phyloP scores from a whole-genome alignment of 2,329 filamentous ascomycete genomes.

The Trichoderma semiorbis region DNA sequence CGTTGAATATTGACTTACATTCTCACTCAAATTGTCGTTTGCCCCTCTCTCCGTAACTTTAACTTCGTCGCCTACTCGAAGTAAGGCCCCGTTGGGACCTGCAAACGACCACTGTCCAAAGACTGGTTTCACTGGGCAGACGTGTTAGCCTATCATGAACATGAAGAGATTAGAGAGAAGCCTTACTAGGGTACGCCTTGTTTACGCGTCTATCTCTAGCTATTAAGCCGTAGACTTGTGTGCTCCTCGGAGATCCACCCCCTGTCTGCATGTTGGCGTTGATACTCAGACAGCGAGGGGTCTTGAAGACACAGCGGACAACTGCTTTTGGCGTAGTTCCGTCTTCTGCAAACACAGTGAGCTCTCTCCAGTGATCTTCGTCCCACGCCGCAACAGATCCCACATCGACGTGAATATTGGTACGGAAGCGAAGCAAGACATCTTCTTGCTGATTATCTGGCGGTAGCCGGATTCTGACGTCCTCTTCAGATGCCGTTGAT shows the following conservation, averaged over 20 bases:
- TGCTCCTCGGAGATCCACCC: slow-evolving; percentile 6
- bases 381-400: slow-evolving; percentile 17
- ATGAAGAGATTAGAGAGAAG: neutral
- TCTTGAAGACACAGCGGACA: slow-evolving; percentile 22
- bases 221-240: slow-evolving; percentile 22
- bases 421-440: slow-evolving; percentile 20
- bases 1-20: neutral
- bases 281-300: slow-evolving; percentile 21
- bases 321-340: slow-evolving; percentile 18
- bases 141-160: neutral
- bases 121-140: slow-evolving; percentile 21
- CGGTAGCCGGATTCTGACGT: slow-evolving; percentile 18
- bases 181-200: slow-evolving; percentile 21
- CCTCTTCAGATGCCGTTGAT: slow-evolving; percentile 21
- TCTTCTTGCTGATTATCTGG: slow-evolving; percentile 14
- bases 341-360: slow-evolving; percentile 17
- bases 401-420: slow-evolving; percentile 23
- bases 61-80: slow-evolving; percentile 27
- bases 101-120: slow-evolving; percentile 23
- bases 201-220: slow-evolving; percentile 23
- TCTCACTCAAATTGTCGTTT: neutral
- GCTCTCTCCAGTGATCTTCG: slow-evolving; percentile 22
- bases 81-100: slow-evolving; percentile 19
- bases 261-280: slow-evolving; percentile 22
- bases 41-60: slow-evolving; percentile 14